A percentile compares a stretch with the other conserved stretches of the same genome.
Conservation (phyloP, 495 filamentous ascomycete genomes). For the Aspergillus avenaceus region DNA sequence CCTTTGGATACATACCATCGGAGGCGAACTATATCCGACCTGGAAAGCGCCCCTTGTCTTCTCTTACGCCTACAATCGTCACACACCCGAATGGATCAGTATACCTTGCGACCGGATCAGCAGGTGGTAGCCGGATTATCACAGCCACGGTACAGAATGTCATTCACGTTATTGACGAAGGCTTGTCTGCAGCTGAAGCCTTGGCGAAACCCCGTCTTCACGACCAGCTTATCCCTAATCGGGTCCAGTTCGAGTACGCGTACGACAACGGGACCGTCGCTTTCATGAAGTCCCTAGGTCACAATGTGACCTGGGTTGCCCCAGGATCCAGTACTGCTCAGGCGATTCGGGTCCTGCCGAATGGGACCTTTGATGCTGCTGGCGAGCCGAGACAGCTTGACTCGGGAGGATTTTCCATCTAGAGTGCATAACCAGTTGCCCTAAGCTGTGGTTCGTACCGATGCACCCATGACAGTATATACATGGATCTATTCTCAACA, state of each 20-base stretch:
- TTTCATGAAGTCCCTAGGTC: constrained; percentile 58
- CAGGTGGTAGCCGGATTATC: constrained; percentile 86
- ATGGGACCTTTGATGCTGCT: constrained; percentile 75
- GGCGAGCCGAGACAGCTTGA: constrained; percentile 74
- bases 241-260: constrained; percentile 63
- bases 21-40: constrained; percentile 78
- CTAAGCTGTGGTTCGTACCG: background rate
- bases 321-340: constrained; percentile 67
- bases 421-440: constrained; percentile 5
- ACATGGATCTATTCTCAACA: no score
- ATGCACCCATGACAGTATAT: no score
- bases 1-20: constrained; percentile 78
- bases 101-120: constrained; percentile 69
- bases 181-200: constrained; percentile 53
- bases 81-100: constrained; percentile 61
- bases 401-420: constrained; percentile 68
- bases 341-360: constrained; percentile 56
- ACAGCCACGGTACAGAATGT: constrained; percentile 76
- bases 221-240: constrained; percentile 75
- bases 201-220: constrained; percentile 69
- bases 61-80: constrained; percentile 73
- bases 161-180: constrained; percentile 66
- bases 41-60: constrained; percentile 76
- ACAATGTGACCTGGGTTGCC: constrained; percentile 71
- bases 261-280: constrained; percentile 64